Percentiles rank a stretch among this genome's conserved stretches.
These are phyloP conservation scores for Takashimella tepidaria DNA, from an alignment of 1,284 basidiomycete genomes.

Conservation along the genomic window DNA sequence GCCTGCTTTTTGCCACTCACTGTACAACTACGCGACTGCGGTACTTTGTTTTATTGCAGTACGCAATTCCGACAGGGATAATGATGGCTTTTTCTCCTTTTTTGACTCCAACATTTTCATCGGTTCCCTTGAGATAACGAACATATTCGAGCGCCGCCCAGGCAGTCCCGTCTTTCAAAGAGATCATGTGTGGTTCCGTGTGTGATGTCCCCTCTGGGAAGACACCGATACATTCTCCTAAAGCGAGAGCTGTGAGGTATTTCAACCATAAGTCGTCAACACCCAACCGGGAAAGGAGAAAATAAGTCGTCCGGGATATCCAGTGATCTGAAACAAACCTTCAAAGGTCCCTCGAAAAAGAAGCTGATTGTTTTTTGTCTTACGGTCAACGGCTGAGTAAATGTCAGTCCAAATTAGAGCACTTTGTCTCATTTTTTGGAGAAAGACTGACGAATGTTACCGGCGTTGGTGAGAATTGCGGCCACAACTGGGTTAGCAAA, in stretches of 20 bases:
- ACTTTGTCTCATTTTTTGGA: background rate
- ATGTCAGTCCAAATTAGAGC: background rate
- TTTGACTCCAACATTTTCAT: slow-evolving; percentile 48
- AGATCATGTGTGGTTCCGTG: slow-evolving; percentile 85
- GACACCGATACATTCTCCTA: slow-evolving; percentile 75
- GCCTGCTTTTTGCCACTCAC: slow-evolving; percentile 37
- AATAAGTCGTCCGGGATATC: background rate
- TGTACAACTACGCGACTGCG: slow-evolving; percentile 59
- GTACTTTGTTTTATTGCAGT: slow-evolving; percentile 92
- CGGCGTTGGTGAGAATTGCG: slow-evolving; percentile 75
- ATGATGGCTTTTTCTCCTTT: slow-evolving; percentile 55
- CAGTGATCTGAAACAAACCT: slow-evolving; percentile 28
- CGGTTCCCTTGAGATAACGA: slow-evolving; percentile 60
- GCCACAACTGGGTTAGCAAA: slow-evolving; percentile 70
- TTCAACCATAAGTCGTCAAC: no score
- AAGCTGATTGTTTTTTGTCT: slow-evolving; percentile 79
- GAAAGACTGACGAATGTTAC: slow-evolving; percentile 65
- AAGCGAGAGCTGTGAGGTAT: slow-evolving; percentile 56
- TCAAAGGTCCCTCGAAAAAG: slow-evolving; percentile 89
- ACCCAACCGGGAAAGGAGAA: background rate
- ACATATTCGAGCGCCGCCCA: slow-evolving; percentile 93
- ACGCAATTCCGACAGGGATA: slow-evolving; percentile 82
- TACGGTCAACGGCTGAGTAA: slow-evolving; percentile 75
- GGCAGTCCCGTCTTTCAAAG: slow-evolving; percentile 90
- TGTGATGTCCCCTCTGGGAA: slow-evolving; percentile 79